These are phyloP conservation scores for Schwanniomyces occidentalis DNA, from an alignment of 805 yeast genomes.

Conservation along the genomic window DNA sequence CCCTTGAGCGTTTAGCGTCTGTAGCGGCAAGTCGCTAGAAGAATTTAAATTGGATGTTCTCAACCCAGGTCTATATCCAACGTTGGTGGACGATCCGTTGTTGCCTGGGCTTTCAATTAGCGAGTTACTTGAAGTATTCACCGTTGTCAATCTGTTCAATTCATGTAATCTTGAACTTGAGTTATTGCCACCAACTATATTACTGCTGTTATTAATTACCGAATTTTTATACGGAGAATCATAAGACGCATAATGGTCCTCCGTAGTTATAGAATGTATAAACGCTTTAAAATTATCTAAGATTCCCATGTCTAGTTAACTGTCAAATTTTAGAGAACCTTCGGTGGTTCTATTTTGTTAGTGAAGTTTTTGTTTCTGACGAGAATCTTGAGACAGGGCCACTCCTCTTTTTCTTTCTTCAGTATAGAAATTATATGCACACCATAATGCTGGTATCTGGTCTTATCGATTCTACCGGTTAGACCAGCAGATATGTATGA, in stretches of 20 bases:
- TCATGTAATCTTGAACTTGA: slow-evolving; percentile 38
- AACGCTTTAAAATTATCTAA: slow-evolving; percentile 40
- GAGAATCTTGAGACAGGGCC: too few relatives aligned
- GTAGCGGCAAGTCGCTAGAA: slow-evolving; percentile 45
- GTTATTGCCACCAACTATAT: slow-evolving; percentile 17
- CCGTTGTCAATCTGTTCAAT: slow-evolving; percentile 25
- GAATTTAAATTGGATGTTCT: slow-evolving; percentile 43
- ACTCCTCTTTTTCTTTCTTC: too few relatives aligned
- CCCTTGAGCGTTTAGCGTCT: slow-evolving; percentile 46
- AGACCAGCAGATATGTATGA: too few relatives aligned
- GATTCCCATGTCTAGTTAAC: slow-evolving; percentile 38
- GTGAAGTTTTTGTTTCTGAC: too few relatives aligned
- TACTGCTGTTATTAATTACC: slow-evolving; percentile 12
- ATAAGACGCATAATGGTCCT: slow-evolving; percentile 60
- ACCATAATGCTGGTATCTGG: too few relatives aligned
- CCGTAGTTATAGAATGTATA: slow-evolving; percentile 53
- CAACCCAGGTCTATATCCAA: slow-evolving; percentile 43
- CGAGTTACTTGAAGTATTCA: slow-evolving; percentile 28
- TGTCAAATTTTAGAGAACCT: too few relatives aligned
- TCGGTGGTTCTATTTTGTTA: too few relatives aligned
- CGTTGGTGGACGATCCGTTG: slow-evolving; percentile 14
- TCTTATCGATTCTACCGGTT: too few relatives aligned
- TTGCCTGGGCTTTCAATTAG: slow-evolving; percentile 19
- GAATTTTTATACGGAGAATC: slow-evolving; percentile 37
- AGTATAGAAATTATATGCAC: too few relatives aligned